These are phyloP conservation scores for Anacardium occidentale DNA, from an alignment of 345 rosid species.

Conservation along the genomic window DNA sequence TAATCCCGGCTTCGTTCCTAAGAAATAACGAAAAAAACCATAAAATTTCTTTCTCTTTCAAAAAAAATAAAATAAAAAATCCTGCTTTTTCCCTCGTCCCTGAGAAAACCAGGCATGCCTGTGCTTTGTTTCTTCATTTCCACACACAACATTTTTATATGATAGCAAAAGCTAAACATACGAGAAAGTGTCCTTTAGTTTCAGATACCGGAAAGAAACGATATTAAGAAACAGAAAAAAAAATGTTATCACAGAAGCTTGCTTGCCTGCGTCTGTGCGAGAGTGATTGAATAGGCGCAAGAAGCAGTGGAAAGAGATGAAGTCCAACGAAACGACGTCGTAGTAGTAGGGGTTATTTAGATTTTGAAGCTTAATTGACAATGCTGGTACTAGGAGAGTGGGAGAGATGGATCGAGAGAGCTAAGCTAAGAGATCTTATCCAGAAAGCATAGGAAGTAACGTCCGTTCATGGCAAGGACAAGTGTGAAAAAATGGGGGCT, in stretches of 20 bases:
- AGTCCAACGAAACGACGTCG: conserved; percentile 9
- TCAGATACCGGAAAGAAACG: neutral
- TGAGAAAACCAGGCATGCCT: neutral
- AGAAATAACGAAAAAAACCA: neutral
- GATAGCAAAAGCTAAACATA: neutral
- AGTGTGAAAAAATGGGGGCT: neutral
- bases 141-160: neutral
- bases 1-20: neutral
- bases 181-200: neutral
- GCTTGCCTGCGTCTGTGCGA: conserved; percentile 20
- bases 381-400: conserved; percentile 27
- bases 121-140: neutral
- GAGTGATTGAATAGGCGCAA: neutral
- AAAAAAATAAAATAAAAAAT: neutral
- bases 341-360: conserved; percentile 24
- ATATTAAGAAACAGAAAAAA: neutral
- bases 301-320: neutral
- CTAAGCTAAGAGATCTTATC: conserved; percentile 16
- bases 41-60: neutral
- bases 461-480: conserved; percentile 31
- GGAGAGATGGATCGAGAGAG: conserved; percentile 22
- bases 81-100: neutral
- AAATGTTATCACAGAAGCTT: neutral
- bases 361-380: conserved; percentile 17
- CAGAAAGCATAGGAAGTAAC: conserved; percentile 26